phyloP scores from a whole-genome alignment of 768 basidiomycete genomes.

The Termitomyces sp. region DNA sequence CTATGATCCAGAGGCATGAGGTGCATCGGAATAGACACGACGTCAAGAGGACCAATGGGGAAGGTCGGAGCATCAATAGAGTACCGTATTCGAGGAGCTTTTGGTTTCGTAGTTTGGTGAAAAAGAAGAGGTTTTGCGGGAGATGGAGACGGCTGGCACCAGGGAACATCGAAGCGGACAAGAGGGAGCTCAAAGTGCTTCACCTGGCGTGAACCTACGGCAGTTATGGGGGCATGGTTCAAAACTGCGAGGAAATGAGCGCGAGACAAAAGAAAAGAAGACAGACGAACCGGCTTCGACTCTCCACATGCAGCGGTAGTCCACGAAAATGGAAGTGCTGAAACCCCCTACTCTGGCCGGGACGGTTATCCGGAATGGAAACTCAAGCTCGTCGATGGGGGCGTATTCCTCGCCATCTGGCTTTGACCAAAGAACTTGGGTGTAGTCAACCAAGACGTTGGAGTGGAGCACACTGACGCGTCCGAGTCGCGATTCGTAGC shows the following conservation, averaged over 20 bases:
- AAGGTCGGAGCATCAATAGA: slow-evolving; percentile 46
- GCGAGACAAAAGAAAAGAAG: slow-evolving; percentile 8
- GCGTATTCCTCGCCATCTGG: slow-evolving; percentile 51
- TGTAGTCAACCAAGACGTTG: slow-evolving; percentile 65
- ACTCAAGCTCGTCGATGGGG: slow-evolving; percentile 59
- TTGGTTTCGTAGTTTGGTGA: slow-evolving; percentile 46
- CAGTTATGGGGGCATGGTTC: slow-evolving; percentile 57
- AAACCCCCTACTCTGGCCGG: slow-evolving; percentile 60
- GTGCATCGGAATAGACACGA: slow-evolving; percentile 60
- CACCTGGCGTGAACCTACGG: slow-evolving; percentile 62
- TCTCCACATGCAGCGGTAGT: slow-evolving; percentile 78
- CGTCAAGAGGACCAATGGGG: slow-evolving; percentile 69
- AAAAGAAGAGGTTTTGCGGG: slow-evolving; percentile 33
- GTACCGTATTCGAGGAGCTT: slow-evolving; percentile 57
- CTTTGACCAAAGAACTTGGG: slow-evolving; percentile 66
- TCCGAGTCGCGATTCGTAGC: slow-evolving; percentile 73
- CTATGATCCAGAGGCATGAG: slow-evolving; percentile 56
- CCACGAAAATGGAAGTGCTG: slow-evolving; percentile 68
- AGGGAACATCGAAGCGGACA: slow-evolving; percentile 63
- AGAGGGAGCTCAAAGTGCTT: slow-evolving; percentile 70
- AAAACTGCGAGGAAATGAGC: slow-evolving; percentile 44
- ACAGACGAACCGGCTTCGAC: slow-evolving; percentile 67
- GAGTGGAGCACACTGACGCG: slow-evolving; percentile 53
- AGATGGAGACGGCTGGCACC: slow-evolving; percentile 29
- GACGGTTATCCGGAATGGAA: slow-evolving; percentile 66